Base-by-base conservation (phyloP, 1,284 basidiomycete species). In the Sporisorium reilianum region DNA sequence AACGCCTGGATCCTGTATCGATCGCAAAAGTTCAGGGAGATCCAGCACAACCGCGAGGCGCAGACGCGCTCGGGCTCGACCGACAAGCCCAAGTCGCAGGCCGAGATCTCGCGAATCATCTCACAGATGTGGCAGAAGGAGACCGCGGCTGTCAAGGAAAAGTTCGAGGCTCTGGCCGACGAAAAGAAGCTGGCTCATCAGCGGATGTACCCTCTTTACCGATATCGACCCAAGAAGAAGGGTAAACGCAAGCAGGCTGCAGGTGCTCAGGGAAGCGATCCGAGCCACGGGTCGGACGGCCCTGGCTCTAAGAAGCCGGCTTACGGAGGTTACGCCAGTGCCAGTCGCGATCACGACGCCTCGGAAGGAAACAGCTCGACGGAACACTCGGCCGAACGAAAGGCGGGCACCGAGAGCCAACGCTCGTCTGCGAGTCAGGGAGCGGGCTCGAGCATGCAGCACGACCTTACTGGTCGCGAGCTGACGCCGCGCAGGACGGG, bases 1-100 rank as follows among this genome's bases (percentile, higher is more conserved):
- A 96, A 96, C 84, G 91, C 94, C 0, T 96, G 93, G 93, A 95
- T 97, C 68, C 79, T 96, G n/a, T 97, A 93, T 84, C 90, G 94
- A 44, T 90, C 91, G 2, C 89, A 90, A 75, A 90, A 89, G 80
- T 87, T 90, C 58, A 81, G 80, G 44, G 85, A 86, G 28, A 79
- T 88, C 36, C 75, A 75, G 28, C 80, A 36, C 85, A 86, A n/a
- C 85, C 85, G 25, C 79, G 85, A 59, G 83, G 85, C 14, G 85
- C 68, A 62, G 20, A 63, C 83, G 20, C 82, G 81, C 32, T 55
- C 64, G 20, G 82, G 84, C 26, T 84, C 84, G 54, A 78, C 71
- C 0, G 85, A 85, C 7, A 78, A 84, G 55, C 84, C 88, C 45
- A 83, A 87, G n/a, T 88, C 90, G 0, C 92, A 94, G 83, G 89